A percentile compares a stretch with the other conserved stretches of the same genome.
These are phyloP conservation scores for Trifolium repens DNA, from an alignment of 306 rosid species.

Conservation along the genomic window DNA sequence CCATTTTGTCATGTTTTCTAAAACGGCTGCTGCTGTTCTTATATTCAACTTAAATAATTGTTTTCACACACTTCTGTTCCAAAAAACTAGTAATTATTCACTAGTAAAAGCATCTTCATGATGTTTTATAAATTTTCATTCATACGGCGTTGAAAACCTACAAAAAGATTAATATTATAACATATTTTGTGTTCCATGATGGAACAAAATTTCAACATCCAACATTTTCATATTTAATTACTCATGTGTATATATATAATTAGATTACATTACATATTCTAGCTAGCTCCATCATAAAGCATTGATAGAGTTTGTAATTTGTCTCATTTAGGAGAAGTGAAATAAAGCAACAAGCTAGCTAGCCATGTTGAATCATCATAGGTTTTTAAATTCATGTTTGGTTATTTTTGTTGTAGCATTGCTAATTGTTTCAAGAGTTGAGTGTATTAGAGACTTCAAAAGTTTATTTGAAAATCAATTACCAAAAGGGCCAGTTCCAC, in stretches of 20 bases:
- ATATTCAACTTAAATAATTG: slow-evolving; percentile 3
- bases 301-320: not conserved
- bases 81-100: not conserved
- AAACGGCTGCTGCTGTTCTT: slow-evolving; percentile 1
- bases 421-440: slow-evolving; percentile 42
- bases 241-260: not conserved
- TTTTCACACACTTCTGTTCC: not conserved
- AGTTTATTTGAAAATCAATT: slow-evolving; percentile 47
- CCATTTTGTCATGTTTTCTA: slow-evolving; percentile 21
- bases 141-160: slow-evolving; percentile 19
- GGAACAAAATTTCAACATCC: slow-evolving; percentile 15
- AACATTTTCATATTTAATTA: not conserved
- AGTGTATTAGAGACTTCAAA: slow-evolving; percentile 50
- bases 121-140: not conserved
- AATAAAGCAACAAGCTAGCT: not conserved
- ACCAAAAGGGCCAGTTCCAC: slow-evolving; percentile 72
- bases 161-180: not conserved
- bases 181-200: not conserved
- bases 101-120: not conserved
- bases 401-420: slow-evolving; percentile 38
- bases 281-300: slow-evolving; percentile 14
- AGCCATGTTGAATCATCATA: slow-evolving; percentile 44
- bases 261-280: not conserved
- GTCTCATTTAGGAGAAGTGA: slow-evolving; percentile 13
- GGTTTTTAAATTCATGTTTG: slow-evolving; percentile 17